These are phyloP conservation scores for Magnaporthiopsis poae DNA, from an alignment of 2,329 filamentous ascomycete genomes.

Conservation along the genomic window DNA sequence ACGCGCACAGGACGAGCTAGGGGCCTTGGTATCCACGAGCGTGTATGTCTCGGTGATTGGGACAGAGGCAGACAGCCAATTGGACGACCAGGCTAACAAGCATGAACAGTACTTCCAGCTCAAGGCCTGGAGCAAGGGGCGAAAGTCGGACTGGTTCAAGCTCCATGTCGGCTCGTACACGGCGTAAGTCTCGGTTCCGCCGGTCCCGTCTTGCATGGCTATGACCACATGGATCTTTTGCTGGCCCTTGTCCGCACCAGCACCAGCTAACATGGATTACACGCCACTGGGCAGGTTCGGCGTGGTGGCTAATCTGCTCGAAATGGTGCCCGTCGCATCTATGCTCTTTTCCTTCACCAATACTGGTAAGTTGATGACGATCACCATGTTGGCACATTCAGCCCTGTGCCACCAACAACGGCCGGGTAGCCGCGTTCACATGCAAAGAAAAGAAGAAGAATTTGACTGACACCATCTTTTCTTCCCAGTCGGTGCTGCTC, in stretches of 20 bases:
- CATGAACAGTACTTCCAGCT: slow-evolving; percentile 72
- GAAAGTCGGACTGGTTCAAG: slow-evolving; percentile 60
- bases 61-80: not conserved
- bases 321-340: slow-evolving; percentile 73
- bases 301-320: slow-evolving; percentile 64
- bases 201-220: not conserved
- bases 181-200: slow-evolving; percentile 46
- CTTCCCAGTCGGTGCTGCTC: slow-evolving; percentile 64
- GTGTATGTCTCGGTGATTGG: slow-evolving; percentile 29
- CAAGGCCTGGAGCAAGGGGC: slow-evolving; percentile 64
- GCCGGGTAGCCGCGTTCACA: not conserved
- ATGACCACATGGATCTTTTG: not conserved
- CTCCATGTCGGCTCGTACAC: slow-evolving; percentile 68
- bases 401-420: not conserved
- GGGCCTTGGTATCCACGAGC: slow-evolving; percentile 40
- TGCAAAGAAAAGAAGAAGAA: no score
- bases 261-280: slow-evolving; percentile 2
- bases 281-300: slow-evolving; percentile 49
- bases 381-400: not conserved
- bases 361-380: slow-evolving; percentile 41
- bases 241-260: not conserved
- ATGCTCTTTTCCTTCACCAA: slow-evolving; percentile 87
- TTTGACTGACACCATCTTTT: not conserved
- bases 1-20: slow-evolving; percentile 26
- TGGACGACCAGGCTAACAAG: not conserved